Evolutionary conservation across 2,329 filamentous ascomycete species (phyloP).

Genomic region (Colletotrichum lini): DNA sequence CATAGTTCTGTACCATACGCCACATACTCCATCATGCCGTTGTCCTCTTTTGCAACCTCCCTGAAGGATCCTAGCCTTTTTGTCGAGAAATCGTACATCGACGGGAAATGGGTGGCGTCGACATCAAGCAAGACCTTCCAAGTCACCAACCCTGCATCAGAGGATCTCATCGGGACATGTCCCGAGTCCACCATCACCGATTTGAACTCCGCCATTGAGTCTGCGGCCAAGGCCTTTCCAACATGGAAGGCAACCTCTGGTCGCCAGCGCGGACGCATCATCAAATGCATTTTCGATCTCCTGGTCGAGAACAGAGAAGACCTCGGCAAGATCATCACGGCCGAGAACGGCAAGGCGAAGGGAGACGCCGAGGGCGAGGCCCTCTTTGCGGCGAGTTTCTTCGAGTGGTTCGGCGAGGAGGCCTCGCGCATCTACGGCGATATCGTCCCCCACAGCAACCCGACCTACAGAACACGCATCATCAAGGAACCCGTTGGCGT

Average conservation of each 20-base stretch:
- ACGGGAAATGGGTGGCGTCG: constrained; percentile 28
- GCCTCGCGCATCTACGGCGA: constrained; percentile 69
- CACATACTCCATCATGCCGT: background rate
- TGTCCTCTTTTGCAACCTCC: background rate
- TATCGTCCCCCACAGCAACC: constrained; percentile 62
- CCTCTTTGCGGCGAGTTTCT: constrained; percentile 68
- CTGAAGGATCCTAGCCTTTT: constrained; percentile 29
- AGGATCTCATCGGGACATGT: constrained; percentile 76
- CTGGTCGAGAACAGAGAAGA: constrained; percentile 74
- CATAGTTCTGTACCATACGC: background rate
- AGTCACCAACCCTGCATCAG: constrained; percentile 75
- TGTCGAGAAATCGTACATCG: constrained; percentile 26
- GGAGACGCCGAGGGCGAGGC: constrained; percentile 67
- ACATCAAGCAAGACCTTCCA: constrained; percentile 21
- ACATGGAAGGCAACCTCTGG: constrained; percentile 70
- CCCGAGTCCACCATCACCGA: constrained; percentile 78
- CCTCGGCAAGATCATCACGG: constrained; percentile 75
- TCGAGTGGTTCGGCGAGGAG: constrained; percentile 70
- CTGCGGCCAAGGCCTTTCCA: constrained; percentile 73
- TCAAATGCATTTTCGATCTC: constrained; percentile 74
- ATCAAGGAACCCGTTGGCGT: constrained; percentile 78
- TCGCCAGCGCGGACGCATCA: constrained; percentile 69
- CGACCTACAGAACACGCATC: constrained; percentile 68
- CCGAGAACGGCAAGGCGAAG: constrained; percentile 79
- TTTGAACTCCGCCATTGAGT: constrained; percentile 76